These are phyloP conservation scores for Aspergillus persii DNA, from an alignment of 2,329 filamentous ascomycete genomes.

Conservation along the genomic window DNA sequence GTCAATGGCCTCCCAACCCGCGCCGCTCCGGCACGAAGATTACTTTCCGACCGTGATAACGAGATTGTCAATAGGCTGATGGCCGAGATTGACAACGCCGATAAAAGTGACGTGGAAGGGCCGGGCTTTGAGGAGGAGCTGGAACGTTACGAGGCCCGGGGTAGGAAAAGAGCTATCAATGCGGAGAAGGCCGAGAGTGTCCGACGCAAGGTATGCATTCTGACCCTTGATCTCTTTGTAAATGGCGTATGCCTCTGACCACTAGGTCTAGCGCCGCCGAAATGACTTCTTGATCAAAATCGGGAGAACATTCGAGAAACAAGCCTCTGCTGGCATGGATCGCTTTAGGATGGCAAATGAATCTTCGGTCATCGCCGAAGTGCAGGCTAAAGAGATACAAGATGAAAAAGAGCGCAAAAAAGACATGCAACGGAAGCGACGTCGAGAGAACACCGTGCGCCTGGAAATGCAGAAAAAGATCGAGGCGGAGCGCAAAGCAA, in stretches of 20 bases:
- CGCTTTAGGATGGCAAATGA: slow-evolving; percentile 76
- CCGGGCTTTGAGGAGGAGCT: slow-evolving; percentile 52
- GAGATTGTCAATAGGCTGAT: slow-evolving; percentile 69
- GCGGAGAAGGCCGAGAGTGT: slow-evolving; percentile 61
- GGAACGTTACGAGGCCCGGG: slow-evolving; percentile 53
- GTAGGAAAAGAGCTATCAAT: slow-evolving; percentile 67
- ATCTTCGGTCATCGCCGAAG: slow-evolving; percentile 76
- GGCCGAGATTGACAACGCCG: slow-evolving; percentile 55
- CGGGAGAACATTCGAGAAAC: slow-evolving; percentile 61
- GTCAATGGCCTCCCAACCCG: slow-evolving; percentile 26
- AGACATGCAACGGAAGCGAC: slow-evolving; percentile 97
- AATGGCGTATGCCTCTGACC: neutral
- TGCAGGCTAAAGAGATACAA: slow-evolving; percentile 83
- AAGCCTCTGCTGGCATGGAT: slow-evolving; percentile 69
- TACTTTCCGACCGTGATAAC: slow-evolving; percentile 58
- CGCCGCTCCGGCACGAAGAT: slow-evolving; percentile 55
- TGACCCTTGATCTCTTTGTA: neutral
- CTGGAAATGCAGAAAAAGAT: slow-evolving; percentile 83
- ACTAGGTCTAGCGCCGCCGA: slow-evolving; percentile 55
- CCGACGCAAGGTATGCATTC: slow-evolving; percentile 57
- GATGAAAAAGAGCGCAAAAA: slow-evolving; percentile 99
- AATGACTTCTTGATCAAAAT: slow-evolving; percentile 55
- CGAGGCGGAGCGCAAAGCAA: slow-evolving; percentile 72
- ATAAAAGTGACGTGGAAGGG: slow-evolving; percentile 58
- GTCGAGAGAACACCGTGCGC: slow-evolving; percentile 89